Evolutionary conservation across 1,139 yeast genomes (phyloP).

Genomic region (Suhomyces anneliseae): DNA sequence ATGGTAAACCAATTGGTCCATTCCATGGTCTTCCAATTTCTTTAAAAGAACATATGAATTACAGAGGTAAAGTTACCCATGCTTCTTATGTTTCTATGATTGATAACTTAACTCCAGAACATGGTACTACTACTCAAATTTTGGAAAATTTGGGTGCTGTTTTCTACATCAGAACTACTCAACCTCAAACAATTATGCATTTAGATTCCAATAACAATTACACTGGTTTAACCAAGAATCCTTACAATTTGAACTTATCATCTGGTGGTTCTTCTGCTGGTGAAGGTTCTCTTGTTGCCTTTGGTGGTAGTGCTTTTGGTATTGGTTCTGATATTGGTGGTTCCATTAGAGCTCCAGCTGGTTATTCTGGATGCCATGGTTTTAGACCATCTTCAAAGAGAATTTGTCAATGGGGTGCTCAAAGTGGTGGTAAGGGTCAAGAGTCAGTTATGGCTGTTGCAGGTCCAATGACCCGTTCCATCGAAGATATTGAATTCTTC

Average conservation of each 20-base stretch:
- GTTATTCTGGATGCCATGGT: slow-evolving; percentile 66
- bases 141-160: slow-evolving; percentile 68
- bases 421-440: slow-evolving; percentile 57
- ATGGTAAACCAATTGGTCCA: slow-evolving; percentile 69
- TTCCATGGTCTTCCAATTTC: slow-evolving; percentile 81
- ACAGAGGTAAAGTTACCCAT: slow-evolving; percentile 56
- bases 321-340: slow-evolving; percentile 83
- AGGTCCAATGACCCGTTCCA: slow-evolving; percentile 62
- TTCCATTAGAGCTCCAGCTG: slow-evolving; percentile 74
- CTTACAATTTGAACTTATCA: slow-evolving; percentile 40
- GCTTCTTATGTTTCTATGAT: slow-evolving; percentile 62
- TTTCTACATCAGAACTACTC: slow-evolving; percentile 49
- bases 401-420: slow-evolving; percentile 51
- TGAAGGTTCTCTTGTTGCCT: slow-evolving; percentile 67
- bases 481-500: slow-evolving; percentile 65
- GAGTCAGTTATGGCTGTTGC: slow-evolving; percentile 59
- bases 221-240: slow-evolving; percentile 40
- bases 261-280: slow-evolving; percentile 75
- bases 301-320: slow-evolving; percentile 66
- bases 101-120: slow-evolving; percentile 48
- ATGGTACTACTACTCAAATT: slow-evolving; percentile 51
- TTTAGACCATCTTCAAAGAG: slow-evolving; percentile 69
- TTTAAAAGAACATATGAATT: slow-evolving; percentile 69
- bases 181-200: slow-evolving; percentile 52
- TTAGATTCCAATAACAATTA: slow-evolving; percentile 45